Base-by-base conservation (phyloP, 2,329 filamentous ascomycete genomes). In the Aspergillus hiratsukae region DNA sequence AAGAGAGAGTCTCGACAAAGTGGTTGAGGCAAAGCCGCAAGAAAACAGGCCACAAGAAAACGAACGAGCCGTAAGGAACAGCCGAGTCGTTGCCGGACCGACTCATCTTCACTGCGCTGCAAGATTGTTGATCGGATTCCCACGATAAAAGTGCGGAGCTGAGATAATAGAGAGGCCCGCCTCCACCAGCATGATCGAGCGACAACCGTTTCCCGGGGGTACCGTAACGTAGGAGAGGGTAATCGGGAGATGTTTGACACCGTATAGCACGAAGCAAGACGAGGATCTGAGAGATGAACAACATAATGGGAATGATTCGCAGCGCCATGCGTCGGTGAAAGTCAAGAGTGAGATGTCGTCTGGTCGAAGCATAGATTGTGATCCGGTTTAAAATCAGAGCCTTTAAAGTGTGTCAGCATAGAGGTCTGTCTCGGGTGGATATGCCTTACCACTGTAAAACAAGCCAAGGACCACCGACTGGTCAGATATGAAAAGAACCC, bases 401-500 rank as follows among this genome's bases (percentile, higher is more conserved):
- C 84, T 87, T 53, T 58, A 25, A 46, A 11, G 14, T 10, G 19
- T 27, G 53, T 65, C 41, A 61, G 57, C 37, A 41, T 23, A 43
- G 10, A 23, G 6, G 19, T 17, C 11, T 27, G 11, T 23, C 14
- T 27, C 21, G 11, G 10, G 23, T 11, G 21, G 21, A 17, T 23
- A 23, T 25, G 27, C 68, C 77, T 72, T 71, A 84, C 81, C 80
- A 93, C 89, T 40, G 87, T 84, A 65, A 97, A 87, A 66, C 91
- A 97, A 52, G 87, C 87, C 56, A 97, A 78, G 0, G 93, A 92
- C 94, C 94, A 97, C 73, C 89, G 89, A 73, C 90, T 95, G 1
- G 90, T 95, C 46, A 91, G 81, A 74, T 97, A 99, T 65, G 86
- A 89, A 74, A 97, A 92, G 57, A 97, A 85, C 59, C 90, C 91